Percentiles rank a stretch among this genome's conserved stretches.
phyloP scores from a whole-genome alignment of 75 land plant species.

The Selaginella tamariscina region DNA sequence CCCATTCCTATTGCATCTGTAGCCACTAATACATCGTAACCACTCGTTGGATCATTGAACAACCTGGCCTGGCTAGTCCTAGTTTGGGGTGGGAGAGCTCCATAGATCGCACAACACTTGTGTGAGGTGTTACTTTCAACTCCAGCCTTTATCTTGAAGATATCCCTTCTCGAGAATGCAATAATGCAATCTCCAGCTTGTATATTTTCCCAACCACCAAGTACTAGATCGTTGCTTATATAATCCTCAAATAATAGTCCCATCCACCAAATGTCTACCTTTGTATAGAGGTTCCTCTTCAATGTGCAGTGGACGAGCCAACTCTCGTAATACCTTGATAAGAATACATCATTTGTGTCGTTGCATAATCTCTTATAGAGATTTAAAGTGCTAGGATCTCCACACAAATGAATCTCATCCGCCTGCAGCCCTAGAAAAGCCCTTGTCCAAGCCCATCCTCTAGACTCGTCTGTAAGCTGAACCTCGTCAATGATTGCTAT shows the following conservation, averaged over 20 bases:
- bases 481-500: conserved; percentile 9
- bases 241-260: too few relatives aligned
- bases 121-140: not conserved
- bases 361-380: not conserved
- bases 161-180: conserved; percentile 88
- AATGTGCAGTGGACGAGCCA: conserved; percentile 36
- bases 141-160: conserved; percentile 64
- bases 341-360: not conserved
- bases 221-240: conserved; percentile 61
- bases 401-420: conserved; percentile 8
- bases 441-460: conserved; percentile 10
- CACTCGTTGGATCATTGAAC: conserved; percentile 25
- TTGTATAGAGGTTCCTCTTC: conserved; percentile 49
- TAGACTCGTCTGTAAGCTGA: conserved; percentile 62
- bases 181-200: conserved; percentile 85
- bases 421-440: conserved; percentile 16
- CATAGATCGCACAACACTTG: conserved; percentile 2
- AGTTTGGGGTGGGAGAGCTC: conserved; percentile 9
- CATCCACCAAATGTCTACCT: too few relatives aligned
- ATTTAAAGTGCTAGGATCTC: conserved; percentile 7
- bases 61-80: conserved; percentile 20
- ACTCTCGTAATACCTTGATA: not conserved
- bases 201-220: conserved; percentile 53
- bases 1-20: conserved; percentile 29
- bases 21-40: conserved; percentile 7